phyloP scores from a whole-genome alignment of 2,329 filamentous ascomycete genomes.

The Trichophyton schoenleinii region DNA sequence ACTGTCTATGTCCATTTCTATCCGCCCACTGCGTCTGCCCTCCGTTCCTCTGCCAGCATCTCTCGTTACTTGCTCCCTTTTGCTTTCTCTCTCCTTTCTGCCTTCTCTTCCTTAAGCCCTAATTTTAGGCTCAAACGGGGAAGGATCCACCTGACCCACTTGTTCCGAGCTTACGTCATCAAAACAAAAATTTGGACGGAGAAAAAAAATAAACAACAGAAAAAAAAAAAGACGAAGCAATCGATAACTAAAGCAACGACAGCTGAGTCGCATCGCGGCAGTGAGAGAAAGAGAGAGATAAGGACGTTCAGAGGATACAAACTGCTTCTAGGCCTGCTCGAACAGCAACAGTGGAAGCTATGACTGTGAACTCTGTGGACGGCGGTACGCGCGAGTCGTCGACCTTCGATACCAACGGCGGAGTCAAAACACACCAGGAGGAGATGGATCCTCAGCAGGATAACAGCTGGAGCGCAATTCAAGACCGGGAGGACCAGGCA shows the following conservation, averaged over 20 bases:
- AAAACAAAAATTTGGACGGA: neutral
- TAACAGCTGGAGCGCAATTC: neutral
- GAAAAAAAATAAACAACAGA: neutral
- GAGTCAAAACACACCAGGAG: neutral
- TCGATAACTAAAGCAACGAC: neutral
- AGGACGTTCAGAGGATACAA: neutral
- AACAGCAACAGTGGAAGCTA: neutral
- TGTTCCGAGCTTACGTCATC: neutral
- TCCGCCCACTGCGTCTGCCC: too few species aligned
- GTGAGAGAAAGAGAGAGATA: neutral
- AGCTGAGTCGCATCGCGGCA: neutral
- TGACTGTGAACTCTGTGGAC: neutral
- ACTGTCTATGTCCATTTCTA: too few species aligned
- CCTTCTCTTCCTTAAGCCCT: neutral
- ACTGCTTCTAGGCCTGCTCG: neutral
- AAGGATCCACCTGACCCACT: neutral
- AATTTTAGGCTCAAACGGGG: neutral
- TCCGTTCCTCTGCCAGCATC: too few species aligned
- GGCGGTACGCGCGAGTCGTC: neutral
- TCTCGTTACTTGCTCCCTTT: neutral
- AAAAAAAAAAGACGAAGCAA: neutral
- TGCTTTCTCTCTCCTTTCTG: neutral
- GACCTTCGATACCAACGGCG: neutral
- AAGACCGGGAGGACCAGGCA: neutral
- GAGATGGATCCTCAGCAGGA: neutral